Base-by-base conservation (phyloP, 129 eudicot species). In the Daucus carota region DNA sequence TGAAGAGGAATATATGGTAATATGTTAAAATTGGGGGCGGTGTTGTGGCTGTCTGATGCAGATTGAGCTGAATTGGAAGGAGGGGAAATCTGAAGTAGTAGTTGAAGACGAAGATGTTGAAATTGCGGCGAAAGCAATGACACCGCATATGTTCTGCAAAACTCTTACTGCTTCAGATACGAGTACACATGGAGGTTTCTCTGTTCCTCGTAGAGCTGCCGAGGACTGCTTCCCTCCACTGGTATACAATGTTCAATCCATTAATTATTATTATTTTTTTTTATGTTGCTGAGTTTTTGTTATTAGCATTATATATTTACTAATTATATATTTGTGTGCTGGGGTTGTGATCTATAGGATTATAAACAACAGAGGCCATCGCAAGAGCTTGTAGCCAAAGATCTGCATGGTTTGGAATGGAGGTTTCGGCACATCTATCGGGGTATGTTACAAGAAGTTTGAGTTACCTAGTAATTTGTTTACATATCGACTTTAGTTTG, bases 121-220 rank as follows among this genome's bases (percentile, higher is more conserved):
- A 72, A 82, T 75, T 62, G 80, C 66, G 45, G 89, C 66, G 42
- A 91, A 83, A 82, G 59, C 90, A 6, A 86, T 86, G 16, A 95
- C 94, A n/a, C 97, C 97, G 6, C 99, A 95, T 81, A 95, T 95
- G 99, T 95, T 95, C 74, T 95, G 99, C 83, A 95, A 95, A 84
- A 91, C 99, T 20, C 92, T 95, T 57, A 95, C 99, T 6, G 99
- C 99, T 26, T 95, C 99, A 0, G 99, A 95, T 73, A 95, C 99
- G 0, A 91, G 99, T 81, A 95, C 97, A 29, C 99, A 95, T 80
- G 99, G 99, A 18, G 99, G 99, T 28, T 95, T 95, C 81, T 95
- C 99, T 4, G 99, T 95, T 26, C 99, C 99, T 75, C 94, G 99
- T 45, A 85, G 99, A 41, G 99, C 99, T 52, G 97, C 99, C 2